Evolutionary conservation across 2,329 filamentous ascomycete genomes (phyloP).

Genomic region (Stachybotrys echinatus): DNA sequence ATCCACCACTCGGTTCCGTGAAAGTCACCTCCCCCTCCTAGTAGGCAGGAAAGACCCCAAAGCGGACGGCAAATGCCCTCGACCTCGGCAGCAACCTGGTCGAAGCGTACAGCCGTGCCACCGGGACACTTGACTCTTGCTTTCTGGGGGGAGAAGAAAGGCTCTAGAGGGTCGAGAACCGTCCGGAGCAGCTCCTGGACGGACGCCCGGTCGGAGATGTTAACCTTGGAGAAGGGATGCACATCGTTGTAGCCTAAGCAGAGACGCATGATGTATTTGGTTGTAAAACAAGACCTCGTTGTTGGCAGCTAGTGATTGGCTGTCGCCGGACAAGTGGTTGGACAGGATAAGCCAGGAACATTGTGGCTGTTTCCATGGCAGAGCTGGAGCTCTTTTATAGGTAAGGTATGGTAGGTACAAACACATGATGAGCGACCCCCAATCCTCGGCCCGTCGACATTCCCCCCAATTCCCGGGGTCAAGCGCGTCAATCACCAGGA

Average conservation of each 20-base stretch:
- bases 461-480: background rate
- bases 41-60: slow-evolving; percentile 67
- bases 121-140: slow-evolving; percentile 63
- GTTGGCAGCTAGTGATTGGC: no score
- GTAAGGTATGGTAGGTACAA: no score
- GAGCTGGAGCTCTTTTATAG: background rate
- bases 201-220: slow-evolving; percentile 44
- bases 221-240: slow-evolving; percentile 52
- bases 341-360: no score
- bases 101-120: slow-evolving; percentile 69
- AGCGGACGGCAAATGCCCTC: slow-evolving; percentile 72
- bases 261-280: slow-evolving; percentile 8
- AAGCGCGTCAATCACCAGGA: background rate
- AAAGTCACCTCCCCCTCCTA: slow-evolving; percentile 65
- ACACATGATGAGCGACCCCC: background rate
- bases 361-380: no score
- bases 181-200: slow-evolving; percentile 58
- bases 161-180: slow-evolving; percentile 64
- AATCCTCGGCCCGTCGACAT: background rate
- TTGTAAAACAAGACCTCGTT: no score
- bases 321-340: background rate
- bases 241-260: slow-evolving; percentile 43
- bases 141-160: slow-evolving; percentile 64
- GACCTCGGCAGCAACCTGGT: slow-evolving; percentile 70
- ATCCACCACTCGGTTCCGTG: slow-evolving; percentile 58